A percentile compares a stretch with the other conserved stretches of the same genome.
These are phyloP conservation scores for Macadamia integrifolia DNA, from an alignment of 164 flowering plant genomes.

Conservation along the genomic window DNA sequence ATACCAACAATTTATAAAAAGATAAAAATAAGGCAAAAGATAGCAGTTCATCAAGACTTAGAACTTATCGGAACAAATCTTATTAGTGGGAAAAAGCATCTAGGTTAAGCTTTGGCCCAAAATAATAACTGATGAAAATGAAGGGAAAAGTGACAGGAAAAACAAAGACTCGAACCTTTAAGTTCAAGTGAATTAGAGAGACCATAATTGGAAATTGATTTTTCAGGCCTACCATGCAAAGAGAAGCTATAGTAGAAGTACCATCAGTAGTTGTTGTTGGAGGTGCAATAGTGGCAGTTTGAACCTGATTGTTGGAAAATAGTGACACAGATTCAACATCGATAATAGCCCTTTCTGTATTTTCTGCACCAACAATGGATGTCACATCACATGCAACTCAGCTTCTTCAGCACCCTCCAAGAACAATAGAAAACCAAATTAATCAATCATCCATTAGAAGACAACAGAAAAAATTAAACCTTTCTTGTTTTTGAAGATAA, in stretches of 20 bases:
- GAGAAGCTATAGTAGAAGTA: slow-evolving; percentile 61
- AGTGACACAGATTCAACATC: slow-evolving; percentile 44
- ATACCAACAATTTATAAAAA: background rate
- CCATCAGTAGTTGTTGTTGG: slow-evolving; percentile 40
- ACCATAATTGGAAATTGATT: background rate
- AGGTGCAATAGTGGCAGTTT: slow-evolving; percentile 29
- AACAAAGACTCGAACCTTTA: background rate
- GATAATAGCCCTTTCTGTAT: slow-evolving; percentile 31
- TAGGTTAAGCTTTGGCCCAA: background rate
- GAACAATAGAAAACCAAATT: background rate
- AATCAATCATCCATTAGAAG: background rate
- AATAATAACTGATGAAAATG: background rate
- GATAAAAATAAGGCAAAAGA: background rate
- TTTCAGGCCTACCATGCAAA: slow-evolving; percentile 60
- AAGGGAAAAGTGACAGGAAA: background rate
- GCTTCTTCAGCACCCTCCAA: slow-evolving; percentile 64
- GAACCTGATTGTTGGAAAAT: slow-evolving; percentile 37
- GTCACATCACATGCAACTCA: slow-evolving; percentile 30
- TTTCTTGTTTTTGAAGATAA: too few relatives aligned
- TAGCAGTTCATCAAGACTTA: background rate
- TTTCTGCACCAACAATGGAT: slow-evolving; percentile 39
- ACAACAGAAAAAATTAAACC: too few relatives aligned
- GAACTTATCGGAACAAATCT: background rate
- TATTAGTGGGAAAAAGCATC: background rate
- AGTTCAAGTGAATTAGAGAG: background rate